Evolutionary conservation across 1,139 yeast genomes (phyloP), one percentile per base, ranked within the genome.

Genomic region (Pneumocystis canis): DNA sequence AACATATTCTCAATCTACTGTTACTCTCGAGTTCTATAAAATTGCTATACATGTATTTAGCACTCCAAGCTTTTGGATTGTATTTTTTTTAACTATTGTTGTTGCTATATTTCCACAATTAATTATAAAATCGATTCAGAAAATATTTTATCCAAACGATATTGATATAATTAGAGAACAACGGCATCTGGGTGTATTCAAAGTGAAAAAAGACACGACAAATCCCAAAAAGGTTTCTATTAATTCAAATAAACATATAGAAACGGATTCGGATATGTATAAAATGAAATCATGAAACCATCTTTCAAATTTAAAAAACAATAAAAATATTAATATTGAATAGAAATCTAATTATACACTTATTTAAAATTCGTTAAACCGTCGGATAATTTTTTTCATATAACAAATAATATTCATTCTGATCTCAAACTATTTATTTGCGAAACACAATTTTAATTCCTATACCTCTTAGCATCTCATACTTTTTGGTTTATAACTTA

Each of bases 141-240:
- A 83, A 69, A 73, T 86, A 58, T 82, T 78, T 71, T 75, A 75
- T 70, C 98, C 98, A 9, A 77, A 77, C 63, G 97, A 92, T 73
- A 78, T 87, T 65, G 97, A 92, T 71, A 84, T 92, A 67, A 81
- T 92, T 65, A 79, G 97, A 68, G 97, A 92, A 74, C 82, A 73
- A 60, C 68, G 69, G 62, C 60, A 61, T 11, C 53, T 62, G 16
- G 73, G 72, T 28, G 61, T 63, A 20, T 70, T 67, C 31, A 69
- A 69, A 53, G 60, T 66, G 11, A 57, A 53, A 37, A 37, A 25
- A 9, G 31, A 47, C 25, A 25, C 31, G 11, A 25, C 14, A 47
- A n/a, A 47, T 20, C 30, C 30, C 30, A 25, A 20, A 2, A 25
- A 25, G 11, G 14, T 20, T 25, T 47, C 54, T 25, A 47, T 47